Conservation (phyloP, 768 basidiomycete species). For the Termitomyces sp. region DNA sequence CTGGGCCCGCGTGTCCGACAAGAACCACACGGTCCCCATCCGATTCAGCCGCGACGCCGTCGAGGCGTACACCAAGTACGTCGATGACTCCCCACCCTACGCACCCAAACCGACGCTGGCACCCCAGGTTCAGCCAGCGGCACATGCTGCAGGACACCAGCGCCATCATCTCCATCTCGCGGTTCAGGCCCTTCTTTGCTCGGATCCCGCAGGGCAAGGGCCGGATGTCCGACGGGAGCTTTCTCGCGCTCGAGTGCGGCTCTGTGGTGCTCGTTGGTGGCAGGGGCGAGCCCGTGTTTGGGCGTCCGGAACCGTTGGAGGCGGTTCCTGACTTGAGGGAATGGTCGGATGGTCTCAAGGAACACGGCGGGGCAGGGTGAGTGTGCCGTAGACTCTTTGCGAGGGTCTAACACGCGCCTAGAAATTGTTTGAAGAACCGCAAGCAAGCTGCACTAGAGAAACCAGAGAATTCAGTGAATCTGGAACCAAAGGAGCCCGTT, state of each 20-base stretch:
- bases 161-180: conserved; percentile 39
- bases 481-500: neutral
- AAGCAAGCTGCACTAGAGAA: conserved; percentile 25
- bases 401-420: conserved; percentile 11
- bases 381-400: conserved; percentile 14
- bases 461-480: neutral
- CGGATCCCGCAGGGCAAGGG: conserved; percentile 41
- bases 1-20: conserved; percentile 66
- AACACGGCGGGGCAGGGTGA: conserved; percentile 58
- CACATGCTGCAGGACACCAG: conserved; percentile 41
- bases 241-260: conserved; percentile 51
- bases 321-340: conserved; percentile 30
- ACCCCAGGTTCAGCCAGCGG: conserved; percentile 16
- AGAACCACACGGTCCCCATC: conserved; percentile 39
- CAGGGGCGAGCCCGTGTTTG: conserved; percentile 41
- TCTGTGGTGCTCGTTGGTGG: conserved; percentile 36
- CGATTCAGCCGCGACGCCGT: conserved; percentile 51
- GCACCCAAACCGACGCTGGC: too few relatives aligned
- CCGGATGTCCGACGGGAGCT: conserved; percentile 32
- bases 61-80: conserved; percentile 34
- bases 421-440: conserved; percentile 40
- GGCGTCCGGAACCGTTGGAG: conserved; percentile 43
- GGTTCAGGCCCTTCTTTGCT: conserved; percentile 45
- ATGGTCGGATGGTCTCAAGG: conserved; percentile 54
- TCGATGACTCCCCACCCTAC: neutral